A percentile compares a stretch with the other conserved stretches of the same genome.
phyloP scores from a whole-genome alignment of 257 asterid species.

The Linderniella brevidens region DNA sequence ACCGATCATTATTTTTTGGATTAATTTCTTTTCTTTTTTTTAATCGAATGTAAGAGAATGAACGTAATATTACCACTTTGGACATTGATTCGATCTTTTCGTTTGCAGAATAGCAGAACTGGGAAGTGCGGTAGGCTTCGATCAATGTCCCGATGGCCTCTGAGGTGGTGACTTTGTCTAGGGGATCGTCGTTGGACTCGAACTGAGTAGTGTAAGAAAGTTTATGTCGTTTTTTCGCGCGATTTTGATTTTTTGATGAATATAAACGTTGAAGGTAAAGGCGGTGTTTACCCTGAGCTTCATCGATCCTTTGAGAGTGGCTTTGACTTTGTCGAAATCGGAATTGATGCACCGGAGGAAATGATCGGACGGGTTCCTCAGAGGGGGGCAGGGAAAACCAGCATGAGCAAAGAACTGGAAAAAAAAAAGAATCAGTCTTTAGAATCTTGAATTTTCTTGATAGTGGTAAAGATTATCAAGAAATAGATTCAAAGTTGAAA shows the following conservation, averaged over 20 bases:
- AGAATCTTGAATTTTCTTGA: neutral
- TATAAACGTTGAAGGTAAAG: neutral
- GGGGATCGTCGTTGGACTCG: constrained; percentile 75
- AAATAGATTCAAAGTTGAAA: no score
- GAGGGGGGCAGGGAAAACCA: constrained; percentile 96
- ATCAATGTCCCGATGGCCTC: constrained; percentile 68
- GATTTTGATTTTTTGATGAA: neutral
- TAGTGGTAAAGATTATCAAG: neutral
- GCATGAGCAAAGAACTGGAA: constrained; percentile 89
- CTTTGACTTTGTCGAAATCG: constrained; percentile 95
- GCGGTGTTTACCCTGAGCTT: constrained; percentile 48
- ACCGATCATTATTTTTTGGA: neutral
- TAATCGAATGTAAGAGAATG: neutral
- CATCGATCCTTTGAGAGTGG: constrained; percentile 97
- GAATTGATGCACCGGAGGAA: constrained; percentile 84
- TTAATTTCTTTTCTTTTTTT: no score
- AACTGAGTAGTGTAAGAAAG: constrained; percentile 27
- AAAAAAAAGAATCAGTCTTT: neutral
- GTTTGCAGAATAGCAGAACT: constrained; percentile 34
- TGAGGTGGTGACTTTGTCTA: constrained; percentile 67
- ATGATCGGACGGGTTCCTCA: constrained; percentile 93
- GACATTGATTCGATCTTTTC: constrained; percentile 86
- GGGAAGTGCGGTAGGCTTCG: constrained; percentile 49
- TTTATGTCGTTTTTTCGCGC: neutral
- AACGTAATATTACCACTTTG: constrained; percentile 41